Base-by-base conservation (phyloP, 1,284 basidiomycete species). In the Ceratobasidium sp. region DNA sequence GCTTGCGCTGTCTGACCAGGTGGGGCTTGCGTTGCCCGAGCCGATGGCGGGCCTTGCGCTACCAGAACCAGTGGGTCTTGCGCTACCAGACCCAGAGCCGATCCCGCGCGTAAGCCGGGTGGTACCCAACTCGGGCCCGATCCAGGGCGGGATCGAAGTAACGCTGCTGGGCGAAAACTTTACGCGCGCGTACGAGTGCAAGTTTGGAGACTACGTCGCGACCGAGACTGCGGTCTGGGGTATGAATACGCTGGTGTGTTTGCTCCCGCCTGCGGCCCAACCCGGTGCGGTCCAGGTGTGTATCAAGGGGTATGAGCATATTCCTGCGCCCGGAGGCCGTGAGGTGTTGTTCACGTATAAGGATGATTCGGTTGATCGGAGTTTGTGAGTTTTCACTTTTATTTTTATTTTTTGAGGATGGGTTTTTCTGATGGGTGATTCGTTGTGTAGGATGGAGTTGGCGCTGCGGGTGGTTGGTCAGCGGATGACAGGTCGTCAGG, bases 401-500 rank as follows among this genome's bases (percentile, higher is more conserved):
- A 53, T 58, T 28, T 33, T 18, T 13, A 4, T 68, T 58, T 28
- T 33, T 18, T 13, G 33, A 23, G 55, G 55, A 33, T 18, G 49
- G 18, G n/a, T 1, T 13, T 23, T 64, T n/a, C 33, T 64, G 63
- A n/a, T 44, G 63, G 33, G 4, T 1, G 33, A 2, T 33, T 33
- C 4, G 33, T 33, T 33, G 20, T 44, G 0, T 69, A 64, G 46
- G 46, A 97, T 98, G 96, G 97, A 98, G 84, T 90, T 98, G 77
- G 97, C 97, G 67, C 87, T 98, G 7, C 96, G 97, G 84, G 96
- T 98, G 10, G 96, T 98, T 39, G 97, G 97, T 1, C 87, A 98
- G 80, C 97, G 97, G 87, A 97, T 98, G 95, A 98, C 96, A 0
- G 97, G 97, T 53, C 95, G 96, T 83, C 93, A 97, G 73, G 95